Percentiles rank a stretch among this genome's conserved stretches.
These are phyloP conservation scores for Gamarada debralockiae DNA, from an alignment of 495 filamentous ascomycete genomes.

Conservation along the genomic window DNA sequence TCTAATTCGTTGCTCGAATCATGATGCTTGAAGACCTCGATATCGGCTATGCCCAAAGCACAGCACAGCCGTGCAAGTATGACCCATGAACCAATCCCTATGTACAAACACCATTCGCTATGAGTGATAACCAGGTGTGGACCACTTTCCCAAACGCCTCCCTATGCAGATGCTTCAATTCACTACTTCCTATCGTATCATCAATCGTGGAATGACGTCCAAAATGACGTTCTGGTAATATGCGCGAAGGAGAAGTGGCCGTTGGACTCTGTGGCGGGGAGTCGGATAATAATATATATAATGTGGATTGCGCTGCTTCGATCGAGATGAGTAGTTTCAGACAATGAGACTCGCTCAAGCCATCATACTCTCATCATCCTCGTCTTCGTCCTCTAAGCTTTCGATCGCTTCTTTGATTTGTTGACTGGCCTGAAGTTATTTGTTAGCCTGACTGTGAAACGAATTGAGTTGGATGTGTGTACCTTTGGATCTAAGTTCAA, in stretches of 20 bases:
- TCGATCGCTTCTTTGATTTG: slow-evolving; percentile 94
- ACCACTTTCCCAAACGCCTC: slow-evolving; percentile 9
- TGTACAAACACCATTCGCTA: slow-evolving; percentile 12
- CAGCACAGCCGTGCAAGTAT: too few species aligned
- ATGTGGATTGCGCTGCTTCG: neutral
- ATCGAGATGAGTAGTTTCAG: neutral
- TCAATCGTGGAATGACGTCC: neutral
- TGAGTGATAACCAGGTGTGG: slow-evolving; percentile 1
- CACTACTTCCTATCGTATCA: slow-evolving; percentile 1
- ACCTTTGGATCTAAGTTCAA: slow-evolving; percentile 97
- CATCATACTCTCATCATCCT: slow-evolving; percentile 56
- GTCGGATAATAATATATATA: neutral
- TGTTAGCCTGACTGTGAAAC: neutral
- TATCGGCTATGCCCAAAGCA: too few species aligned
- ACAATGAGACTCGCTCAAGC: slow-evolving; percentile 4
- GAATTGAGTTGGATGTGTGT: slow-evolving; percentile 10
- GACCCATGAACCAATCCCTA: neutral
- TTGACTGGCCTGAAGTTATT: slow-evolving; percentile 63
- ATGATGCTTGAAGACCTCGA: too few species aligned
- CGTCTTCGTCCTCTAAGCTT: slow-evolving; percentile 78
- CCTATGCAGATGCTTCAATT: slow-evolving; percentile 10
- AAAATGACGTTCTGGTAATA: neutral
- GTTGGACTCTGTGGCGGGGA: neutral
- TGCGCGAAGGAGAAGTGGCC: neutral
- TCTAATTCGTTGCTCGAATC: too few species aligned